Conservation (phyloP, 441 rosid genomes). For the Brassica balearica region DNA sequence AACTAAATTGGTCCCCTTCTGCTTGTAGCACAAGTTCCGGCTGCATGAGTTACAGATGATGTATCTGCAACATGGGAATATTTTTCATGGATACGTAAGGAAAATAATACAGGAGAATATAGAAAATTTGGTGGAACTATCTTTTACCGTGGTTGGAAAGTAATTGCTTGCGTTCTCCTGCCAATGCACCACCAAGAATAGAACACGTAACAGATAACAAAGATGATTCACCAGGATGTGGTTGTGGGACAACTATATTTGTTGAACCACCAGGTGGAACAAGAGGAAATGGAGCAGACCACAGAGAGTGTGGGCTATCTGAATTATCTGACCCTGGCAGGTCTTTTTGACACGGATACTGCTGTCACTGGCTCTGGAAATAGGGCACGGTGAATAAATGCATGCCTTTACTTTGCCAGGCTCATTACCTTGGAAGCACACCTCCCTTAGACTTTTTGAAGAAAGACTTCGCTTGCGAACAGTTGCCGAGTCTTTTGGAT, state of each 20-base stretch:
- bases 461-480: slow-evolving; percentile 42
- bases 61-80: slow-evolving; percentile 62
- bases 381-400: slow-evolving; percentile 75
- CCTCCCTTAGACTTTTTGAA: slow-evolving; percentile 51
- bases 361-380: slow-evolving; percentile 60
- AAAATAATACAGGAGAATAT: slow-evolving; percentile 25
- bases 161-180: slow-evolving; percentile 79
- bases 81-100: slow-evolving; percentile 29
- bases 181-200: slow-evolving; percentile 70
- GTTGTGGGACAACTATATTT: slow-evolving; percentile 76
- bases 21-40: slow-evolving; percentile 81
- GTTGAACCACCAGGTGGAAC: slow-evolving; percentile 87
- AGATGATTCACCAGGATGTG: slow-evolving; percentile 69
- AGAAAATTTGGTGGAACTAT: slow-evolving; percentile 20
- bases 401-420: slow-evolving; percentile 70
- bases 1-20: slow-evolving; percentile 81
- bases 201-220: slow-evolving; percentile 81
- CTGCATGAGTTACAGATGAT: slow-evolving; percentile 92
- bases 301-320: slow-evolving; percentile 54
- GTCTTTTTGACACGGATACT: slow-evolving; percentile 66
- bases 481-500: slow-evolving; percentile 45
- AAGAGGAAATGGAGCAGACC: slow-evolving; percentile 88
- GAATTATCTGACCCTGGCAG: slow-evolving; percentile 53
- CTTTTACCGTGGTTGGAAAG: slow-evolving; percentile 90
- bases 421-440: slow-evolving; percentile 50